phyloP scores from a whole-genome alignment of 192 early-diverging fungal species.

The Borealophlyctis nickersoniae region DNA sequence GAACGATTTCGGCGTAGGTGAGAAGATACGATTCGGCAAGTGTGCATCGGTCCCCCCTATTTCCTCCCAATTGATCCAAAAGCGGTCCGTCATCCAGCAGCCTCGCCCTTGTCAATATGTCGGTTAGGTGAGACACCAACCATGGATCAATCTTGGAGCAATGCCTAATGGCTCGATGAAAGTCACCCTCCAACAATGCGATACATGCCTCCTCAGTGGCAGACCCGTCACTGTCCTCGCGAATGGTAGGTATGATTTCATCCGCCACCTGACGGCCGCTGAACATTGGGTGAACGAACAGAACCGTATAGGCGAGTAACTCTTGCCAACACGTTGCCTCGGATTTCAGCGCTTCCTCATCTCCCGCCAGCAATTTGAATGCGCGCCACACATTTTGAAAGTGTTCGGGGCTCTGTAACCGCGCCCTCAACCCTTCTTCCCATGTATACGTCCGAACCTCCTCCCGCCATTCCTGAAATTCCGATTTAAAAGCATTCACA shows the following conservation, averaged over 20 bases:
- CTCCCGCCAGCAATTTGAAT: conserved; percentile 21
- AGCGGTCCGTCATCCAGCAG: conserved; percentile 46
- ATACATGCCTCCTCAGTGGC: background rate
- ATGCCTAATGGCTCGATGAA: conserved; percentile 17
- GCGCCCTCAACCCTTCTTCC: background rate
- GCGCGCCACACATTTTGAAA: background rate
- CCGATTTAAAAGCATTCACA: conserved; percentile 13
- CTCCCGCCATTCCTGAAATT: conserved; percentile 19
- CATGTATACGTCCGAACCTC: background rate
- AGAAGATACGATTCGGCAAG: conserved; percentile 26
- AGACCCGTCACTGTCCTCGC: background rate
- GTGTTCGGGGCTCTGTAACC: background rate
- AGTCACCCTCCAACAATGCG: conserved; percentile 21
- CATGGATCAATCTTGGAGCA: conserved; percentile 24
- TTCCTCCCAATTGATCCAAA: conserved; percentile 8
- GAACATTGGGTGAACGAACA: conserved; percentile 18
- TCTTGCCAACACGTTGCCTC: conserved; percentile 23
- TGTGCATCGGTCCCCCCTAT: conserved; percentile 2
- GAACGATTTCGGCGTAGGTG: conserved; percentile 18
- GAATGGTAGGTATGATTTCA: background rate
- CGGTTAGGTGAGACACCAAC: conserved; percentile 58
- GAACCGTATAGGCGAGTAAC: conserved; percentile 14
- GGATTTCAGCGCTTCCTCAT: conserved; percentile 12
- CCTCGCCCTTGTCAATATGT: conserved; percentile 53
- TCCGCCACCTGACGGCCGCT: conserved; percentile 9